A percentile compares a stretch with the other conserved stretches of the same genome.
Evolutionary conservation across 352 stramenopile genomes (phyloP).

Genomic region (Hyaloperonospora arabidopsidis): DNA sequence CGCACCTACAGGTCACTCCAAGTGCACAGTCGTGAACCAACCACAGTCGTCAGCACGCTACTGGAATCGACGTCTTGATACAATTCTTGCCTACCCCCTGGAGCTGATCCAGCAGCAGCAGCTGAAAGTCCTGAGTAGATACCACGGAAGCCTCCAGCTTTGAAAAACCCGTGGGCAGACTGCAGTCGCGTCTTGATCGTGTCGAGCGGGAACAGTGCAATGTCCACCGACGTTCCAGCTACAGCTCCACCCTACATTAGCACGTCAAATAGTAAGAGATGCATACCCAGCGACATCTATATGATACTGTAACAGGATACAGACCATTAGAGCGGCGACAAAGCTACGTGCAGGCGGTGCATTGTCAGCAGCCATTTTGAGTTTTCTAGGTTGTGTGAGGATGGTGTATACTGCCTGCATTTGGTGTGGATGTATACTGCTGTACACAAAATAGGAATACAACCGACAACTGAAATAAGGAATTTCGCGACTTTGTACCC

Average conservation of each 20-base stretch:
- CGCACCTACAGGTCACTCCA: conserved; percentile 41
- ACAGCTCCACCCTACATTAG: conserved; percentile 81
- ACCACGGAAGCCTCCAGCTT: conserved; percentile 93
- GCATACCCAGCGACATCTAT: background rate
- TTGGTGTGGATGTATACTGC: too few relatives aligned
- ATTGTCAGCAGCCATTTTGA: conserved; percentile 18
- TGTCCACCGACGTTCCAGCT: conserved; percentile 95
- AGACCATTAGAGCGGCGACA: conserved; percentile 50
- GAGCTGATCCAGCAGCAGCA: conserved; percentile 87
- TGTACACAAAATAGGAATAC: too few relatives aligned
- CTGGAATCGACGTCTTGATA: background rate
- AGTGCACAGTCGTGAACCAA: conserved; percentile 2
- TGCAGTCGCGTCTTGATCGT: conserved; percentile 98
- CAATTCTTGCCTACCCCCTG: conserved; percentile 51
- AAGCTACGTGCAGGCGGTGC: conserved; percentile 46
- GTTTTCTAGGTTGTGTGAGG: too few relatives aligned
- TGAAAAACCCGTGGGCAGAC: conserved; percentile 93
- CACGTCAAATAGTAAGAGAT: conserved; percentile 8
- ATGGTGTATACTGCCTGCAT: too few relatives aligned
- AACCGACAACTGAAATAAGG: too few relatives aligned
- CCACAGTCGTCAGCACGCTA: background rate
- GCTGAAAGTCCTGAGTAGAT: conserved; percentile 88
- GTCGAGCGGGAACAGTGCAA: conserved; percentile 97
- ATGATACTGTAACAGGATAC: background rate
- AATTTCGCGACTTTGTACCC: too few relatives aligned